Evolutionary conservation across 108 stramenopile genomes (phyloP).

Genomic region (Craspedostauros australis): DNA sequence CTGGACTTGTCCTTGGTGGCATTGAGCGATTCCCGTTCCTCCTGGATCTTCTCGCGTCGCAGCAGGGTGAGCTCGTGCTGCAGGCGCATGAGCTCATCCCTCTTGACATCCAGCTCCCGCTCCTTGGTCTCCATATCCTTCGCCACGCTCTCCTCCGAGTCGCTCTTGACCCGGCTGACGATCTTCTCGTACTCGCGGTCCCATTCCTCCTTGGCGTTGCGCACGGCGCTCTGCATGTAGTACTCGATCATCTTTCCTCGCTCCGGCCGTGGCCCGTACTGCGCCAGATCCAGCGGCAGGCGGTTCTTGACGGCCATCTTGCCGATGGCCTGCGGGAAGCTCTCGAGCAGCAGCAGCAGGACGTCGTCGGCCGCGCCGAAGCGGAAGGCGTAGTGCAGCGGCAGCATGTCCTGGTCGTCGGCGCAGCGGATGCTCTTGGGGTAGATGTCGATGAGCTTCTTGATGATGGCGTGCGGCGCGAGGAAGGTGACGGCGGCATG

Average conservation of each 20-base stretch:
- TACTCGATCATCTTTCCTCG: constrained; percentile 18
- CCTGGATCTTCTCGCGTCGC: too few relatives aligned
- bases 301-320: constrained; percentile 41
- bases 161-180: neutral
- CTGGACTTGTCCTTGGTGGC: too few relatives aligned
- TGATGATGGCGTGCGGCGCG: constrained; percentile 34
- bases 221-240: constrained; percentile 16
- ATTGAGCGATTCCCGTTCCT: too few relatives aligned
- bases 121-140: neutral
- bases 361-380: constrained; percentile 39
- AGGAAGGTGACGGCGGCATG: constrained; percentile 40
- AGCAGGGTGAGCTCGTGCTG: too few relatives aligned
- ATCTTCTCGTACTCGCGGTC: constrained; percentile 15
- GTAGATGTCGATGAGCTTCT: constrained; percentile 39
- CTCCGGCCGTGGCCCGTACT: constrained; percentile 22
- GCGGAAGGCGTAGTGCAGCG: constrained; percentile 69
- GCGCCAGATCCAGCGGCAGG: constrained; percentile 28
- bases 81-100: constrained; percentile 1
- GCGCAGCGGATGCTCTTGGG: constrained; percentile 36
- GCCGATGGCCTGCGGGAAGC: constrained; percentile 52
- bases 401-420: constrained; percentile 69
- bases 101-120: constrained; percentile 4
- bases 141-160: constrained; percentile 4
- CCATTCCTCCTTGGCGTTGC: constrained; percentile 22
- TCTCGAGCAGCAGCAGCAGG: constrained; percentile 23